A percentile compares a stretch with the other conserved stretches of the same genome.
Evolutionary conservation across 148 eudicot species (phyloP).

Genomic region (Rhododendron kiyosumense): DNA sequence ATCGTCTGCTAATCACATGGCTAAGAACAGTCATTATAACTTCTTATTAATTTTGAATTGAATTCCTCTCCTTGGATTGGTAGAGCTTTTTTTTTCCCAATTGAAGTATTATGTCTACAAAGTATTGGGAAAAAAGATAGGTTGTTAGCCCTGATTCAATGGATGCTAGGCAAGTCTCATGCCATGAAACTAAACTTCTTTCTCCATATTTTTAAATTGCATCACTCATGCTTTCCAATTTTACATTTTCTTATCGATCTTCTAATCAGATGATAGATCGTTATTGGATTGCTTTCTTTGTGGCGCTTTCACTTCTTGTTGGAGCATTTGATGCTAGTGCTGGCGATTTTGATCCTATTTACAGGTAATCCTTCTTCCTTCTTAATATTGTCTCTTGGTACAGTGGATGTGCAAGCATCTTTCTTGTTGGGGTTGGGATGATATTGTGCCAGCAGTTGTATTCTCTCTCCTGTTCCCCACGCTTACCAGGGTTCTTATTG

Average conservation of each 20-base stretch:
- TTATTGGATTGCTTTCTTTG: slow-evolving; percentile 31
- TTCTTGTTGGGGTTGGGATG: not conserved
- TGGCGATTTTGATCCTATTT: slow-evolving; percentile 73
- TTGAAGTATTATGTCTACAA: not conserved
- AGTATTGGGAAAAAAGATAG: not conserved
- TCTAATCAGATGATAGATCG: slow-evolving; percentile 44
- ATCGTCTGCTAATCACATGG: not conserved
- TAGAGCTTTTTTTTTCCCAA: not conserved
- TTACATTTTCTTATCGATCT: not conserved
- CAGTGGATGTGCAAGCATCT: not conserved
- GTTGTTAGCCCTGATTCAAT: not conserved
- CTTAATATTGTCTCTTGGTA: not conserved
- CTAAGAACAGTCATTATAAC: not conserved
- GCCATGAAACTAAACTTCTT: not conserved
- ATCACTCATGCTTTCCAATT: not conserved
- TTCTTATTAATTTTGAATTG: not conserved
- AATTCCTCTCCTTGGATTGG: not conserved
- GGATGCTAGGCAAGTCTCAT: not conserved
- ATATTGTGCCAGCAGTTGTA: not conserved
- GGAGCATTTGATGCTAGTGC: slow-evolving; percentile 51
- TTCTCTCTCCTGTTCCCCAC: not conserved
- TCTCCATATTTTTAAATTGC: not conserved
- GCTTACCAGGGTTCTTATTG: not conserved
- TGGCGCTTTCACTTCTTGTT: slow-evolving; percentile 26
- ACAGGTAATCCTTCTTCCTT: slow-evolving; percentile 39